These are phyloP conservation scores for Neobulgaria alba DNA, from an alignment of 2,329 filamentous ascomycete species.

Conservation along the genomic window DNA sequence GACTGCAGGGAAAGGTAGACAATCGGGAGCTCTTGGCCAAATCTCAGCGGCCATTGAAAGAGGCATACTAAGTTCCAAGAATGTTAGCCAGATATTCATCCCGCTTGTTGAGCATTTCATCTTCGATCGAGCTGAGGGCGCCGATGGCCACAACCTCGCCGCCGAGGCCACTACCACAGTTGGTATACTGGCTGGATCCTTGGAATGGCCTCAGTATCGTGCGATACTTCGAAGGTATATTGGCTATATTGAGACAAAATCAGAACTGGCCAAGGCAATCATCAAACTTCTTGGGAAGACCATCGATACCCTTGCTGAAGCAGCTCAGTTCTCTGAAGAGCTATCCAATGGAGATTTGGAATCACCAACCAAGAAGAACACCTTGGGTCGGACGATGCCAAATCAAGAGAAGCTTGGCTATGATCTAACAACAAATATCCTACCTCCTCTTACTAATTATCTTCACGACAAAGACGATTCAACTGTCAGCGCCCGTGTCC, in stretches of 20 bases:
- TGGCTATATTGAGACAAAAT: slow-evolving; percentile 70
- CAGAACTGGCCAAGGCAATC: slow-evolving; percentile 77
- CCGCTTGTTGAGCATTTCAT: slow-evolving; percentile 92
- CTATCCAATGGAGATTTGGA: slow-evolving; percentile 10
- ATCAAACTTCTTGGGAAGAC: slow-evolving; percentile 74
- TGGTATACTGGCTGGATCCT: slow-evolving; percentile 59
- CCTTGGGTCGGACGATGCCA: slow-evolving; percentile 59
- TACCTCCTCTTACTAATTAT: slow-evolving; percentile 74
- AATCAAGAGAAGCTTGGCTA: slow-evolving; percentile 56
- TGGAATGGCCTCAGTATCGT: slow-evolving; percentile 89
- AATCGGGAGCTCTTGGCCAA: slow-evolving; percentile 73
- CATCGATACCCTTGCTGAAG: slow-evolving; percentile 63
- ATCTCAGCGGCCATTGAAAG: slow-evolving; percentile 60
- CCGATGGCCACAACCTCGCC: slow-evolving; percentile 75
- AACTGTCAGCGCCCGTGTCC: slow-evolving; percentile 85
- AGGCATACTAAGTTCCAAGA: slow-evolving; percentile 61
- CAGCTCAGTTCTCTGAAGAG: slow-evolving; percentile 30
- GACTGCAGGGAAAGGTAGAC: slow-evolving; percentile 79
- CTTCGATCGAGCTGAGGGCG: slow-evolving; percentile 65
- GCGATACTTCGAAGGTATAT: slow-evolving; percentile 78
- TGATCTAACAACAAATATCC: slow-evolving; percentile 65
- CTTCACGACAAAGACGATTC: slow-evolving; percentile 92
- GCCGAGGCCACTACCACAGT: slow-evolving; percentile 81
- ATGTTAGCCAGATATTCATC: slow-evolving; percentile 79
- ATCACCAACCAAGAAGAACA: slow-evolving; percentile 26